A percentile compares a stretch with the other conserved stretches of the same genome.
Conservation (phyloP, 495 filamentous ascomycete genomes). For the Evernia prunastri region DNA sequence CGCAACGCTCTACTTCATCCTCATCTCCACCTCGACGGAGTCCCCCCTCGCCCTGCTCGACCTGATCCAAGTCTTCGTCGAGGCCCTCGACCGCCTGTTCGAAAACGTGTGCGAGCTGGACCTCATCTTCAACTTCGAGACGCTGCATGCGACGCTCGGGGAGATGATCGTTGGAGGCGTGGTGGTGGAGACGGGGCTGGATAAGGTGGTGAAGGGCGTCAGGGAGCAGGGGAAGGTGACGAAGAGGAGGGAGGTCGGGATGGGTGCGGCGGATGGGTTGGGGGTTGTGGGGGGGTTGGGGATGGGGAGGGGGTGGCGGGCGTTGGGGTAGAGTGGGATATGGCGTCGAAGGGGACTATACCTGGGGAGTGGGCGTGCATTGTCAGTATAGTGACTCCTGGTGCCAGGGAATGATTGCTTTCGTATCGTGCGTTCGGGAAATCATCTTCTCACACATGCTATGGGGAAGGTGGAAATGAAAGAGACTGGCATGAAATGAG, state of each 20-base stretch:
- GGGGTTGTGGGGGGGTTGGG: slow-evolving; percentile 25
- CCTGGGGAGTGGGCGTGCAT: not conserved
- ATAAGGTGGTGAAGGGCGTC: slow-evolving; percentile 81
- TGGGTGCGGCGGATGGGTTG: slow-evolving; percentile 39
- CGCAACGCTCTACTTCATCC: slow-evolving; percentile 95
- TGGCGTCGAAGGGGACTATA: not conserved
- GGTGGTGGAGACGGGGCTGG: slow-evolving; percentile 86
- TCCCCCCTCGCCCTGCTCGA: slow-evolving; percentile 93
- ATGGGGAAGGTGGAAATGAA: no score
- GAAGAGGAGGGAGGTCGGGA: slow-evolving; percentile 53
- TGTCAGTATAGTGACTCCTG: not conserved
- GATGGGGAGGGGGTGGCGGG: slow-evolving; percentile 29
- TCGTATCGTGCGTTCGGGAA: no score
- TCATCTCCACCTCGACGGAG: slow-evolving; percentile 95
- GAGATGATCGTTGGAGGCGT: slow-evolving; percentile 98
- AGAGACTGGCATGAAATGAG: not conserved
- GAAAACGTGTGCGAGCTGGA: slow-evolving; percentile 98
- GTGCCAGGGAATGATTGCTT: not conserved
- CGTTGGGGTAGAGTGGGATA: not conserved
- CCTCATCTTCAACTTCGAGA: slow-evolving; percentile 98
- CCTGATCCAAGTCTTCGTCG: slow-evolving; percentile 95
- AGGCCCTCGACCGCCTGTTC: slow-evolving; percentile 87
- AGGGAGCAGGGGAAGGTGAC: slow-evolving; percentile 71
- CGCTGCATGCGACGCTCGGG: slow-evolving; percentile 78
- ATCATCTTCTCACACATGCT: no score